Base-by-base conservation (phyloP, 768 basidiomycete species). In the Hygrophoropsis aurantiaca region DNA sequence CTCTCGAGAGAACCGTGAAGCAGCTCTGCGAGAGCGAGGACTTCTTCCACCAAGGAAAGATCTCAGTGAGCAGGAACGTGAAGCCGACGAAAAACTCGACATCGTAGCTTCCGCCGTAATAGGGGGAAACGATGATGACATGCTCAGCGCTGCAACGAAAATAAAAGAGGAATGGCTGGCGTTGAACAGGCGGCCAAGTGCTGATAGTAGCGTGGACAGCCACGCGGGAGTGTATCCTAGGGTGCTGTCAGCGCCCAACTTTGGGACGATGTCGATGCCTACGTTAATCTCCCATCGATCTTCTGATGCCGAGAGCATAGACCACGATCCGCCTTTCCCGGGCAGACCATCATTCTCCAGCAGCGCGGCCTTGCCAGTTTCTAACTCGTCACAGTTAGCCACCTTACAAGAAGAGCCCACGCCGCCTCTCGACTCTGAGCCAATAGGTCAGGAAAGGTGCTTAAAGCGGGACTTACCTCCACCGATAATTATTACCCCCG, bases 21-120 rank as follows among this genome's bases (percentile, higher is more conserved):
- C 79, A 3, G 82, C 83, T 2, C 71, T 85, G 18, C 75, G 82
- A 11, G 81, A 75, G 53, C 75, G 81, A 25, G 82, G 83, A 0
- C 67, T 85, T 32, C 66, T 79, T 2, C 81, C 84, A 19, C 74
- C 77, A 2, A 33, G 49, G 20, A 65, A 60, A 27, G 66, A 67
- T 41, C 61, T 71, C 5, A 73, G 68, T 36, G 36, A 57, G 34
- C 66, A 68, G 42, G 66, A 76, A 63, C 53, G 73, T 64, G 61
- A 71, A 74, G 42, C 77, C 62, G 62, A 66, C 57, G 20, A 69
- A 62, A 59, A 77, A 72, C 52, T 67, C 43, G 37, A 61, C 71
- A 58, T 58, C 1, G 68, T 77, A 8, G 73, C 73, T 74, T 15
- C 36, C 36, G 18, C 39, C 58, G 4, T 40, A 49, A 4, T 53